Base-by-base conservation (phyloP, 331 rosid species). In the Stylosanthes scabra region DNA sequence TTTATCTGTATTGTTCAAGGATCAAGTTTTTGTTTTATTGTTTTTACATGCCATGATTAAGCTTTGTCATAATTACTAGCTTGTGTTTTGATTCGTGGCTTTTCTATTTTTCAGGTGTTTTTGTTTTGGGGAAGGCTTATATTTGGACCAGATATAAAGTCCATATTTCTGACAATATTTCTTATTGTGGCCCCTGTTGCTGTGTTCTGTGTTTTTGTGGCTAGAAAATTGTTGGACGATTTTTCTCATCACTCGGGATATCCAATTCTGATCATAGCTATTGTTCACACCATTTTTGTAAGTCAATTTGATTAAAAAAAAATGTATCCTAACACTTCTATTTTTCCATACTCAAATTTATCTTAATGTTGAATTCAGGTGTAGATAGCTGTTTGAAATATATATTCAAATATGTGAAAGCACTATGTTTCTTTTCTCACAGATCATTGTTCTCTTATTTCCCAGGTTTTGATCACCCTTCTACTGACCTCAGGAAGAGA, bases 71-170 rank as follows among this genome's bases (percentile, higher is more conserved):
- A n/a, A n/a, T 29, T 12, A n/a, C 39, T 45, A 51, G 9, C 39
- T 63, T 25, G 25, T 68, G 39, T 42, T 64, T 44, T 49, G 59
- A 59, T 34, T 63, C 9, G 20, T 51, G 28, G 0, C 65, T 14
- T 67, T 75, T 75, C 55, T 49, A n/a, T 51, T 51, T 51, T 51
- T n/a, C 94, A 91, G 97, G 88, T 28, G 31, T 91, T 91, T 81
- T 77, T 63, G 7, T 81, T 85, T 9, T 56, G 58, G 63, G 95
- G 97, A 54, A 87, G 95, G 64, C 72, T 91, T 25, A 77, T 91
- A 57, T 87, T 91, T 79, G 97, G 97, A 66, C 94, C 97, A 12
- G 90, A 91, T 73, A 82, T 68, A 61, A 86, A 82, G 76, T 88
- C 94, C n/a, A 68, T 91, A 54, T 62, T 86, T 68, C 55, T 79